Evolutionary conservation across 2,329 filamentous ascomycete genomes (phyloP), one percentile per base, ranked within the genome.

Genomic region (Colletotrichum tropicicola): DNA sequence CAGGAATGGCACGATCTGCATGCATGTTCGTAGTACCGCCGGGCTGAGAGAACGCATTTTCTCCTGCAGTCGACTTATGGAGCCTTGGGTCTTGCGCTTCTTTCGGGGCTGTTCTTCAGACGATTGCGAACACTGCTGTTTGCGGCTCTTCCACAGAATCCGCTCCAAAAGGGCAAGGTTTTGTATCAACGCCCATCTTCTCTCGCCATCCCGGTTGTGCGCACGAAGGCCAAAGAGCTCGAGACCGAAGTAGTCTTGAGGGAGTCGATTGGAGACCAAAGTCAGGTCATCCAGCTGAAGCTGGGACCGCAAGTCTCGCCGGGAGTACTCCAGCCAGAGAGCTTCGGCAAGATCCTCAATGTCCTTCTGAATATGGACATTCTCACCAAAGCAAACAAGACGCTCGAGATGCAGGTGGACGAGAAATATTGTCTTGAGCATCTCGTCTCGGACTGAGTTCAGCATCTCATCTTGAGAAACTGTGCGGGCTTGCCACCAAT

Each of bases 261-360:
- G 73, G 73, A 80, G 72, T 72, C 74, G 70, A 72, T 83, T 74
- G 69, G 81, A 69, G 47, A 83, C 73, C 68, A 92, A 91, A 0
- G 83, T 80, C 25, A 98, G 74, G 70, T 98, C 92, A 65, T 92
- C 89, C n/a, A 97, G 79, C 68, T 93, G 91, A 10, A 98, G 82
- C 37, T 90, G 87, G 49, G 92, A 89, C 63, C 88, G 88, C 49
- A 92, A 89, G 35, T 88, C 83, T 65, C 93, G 86, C 68, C 84
- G 89, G 4, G 87, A 83, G 76, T 98, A 98, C 71, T 98, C 95
- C 8, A 80, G 80, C 80, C 90, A 91, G n/a, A 99, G 78, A 4
- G 85, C 82, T 45, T 94, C 90, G 32, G 89, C 74, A 2, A 98
- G 77, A n/a, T 86, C 85, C 68, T 91, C 87, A 6, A 97, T 58